Base-by-base conservation (phyloP, 768 basidiomycete genomes). In the Leccinum aurantiacum region DNA sequence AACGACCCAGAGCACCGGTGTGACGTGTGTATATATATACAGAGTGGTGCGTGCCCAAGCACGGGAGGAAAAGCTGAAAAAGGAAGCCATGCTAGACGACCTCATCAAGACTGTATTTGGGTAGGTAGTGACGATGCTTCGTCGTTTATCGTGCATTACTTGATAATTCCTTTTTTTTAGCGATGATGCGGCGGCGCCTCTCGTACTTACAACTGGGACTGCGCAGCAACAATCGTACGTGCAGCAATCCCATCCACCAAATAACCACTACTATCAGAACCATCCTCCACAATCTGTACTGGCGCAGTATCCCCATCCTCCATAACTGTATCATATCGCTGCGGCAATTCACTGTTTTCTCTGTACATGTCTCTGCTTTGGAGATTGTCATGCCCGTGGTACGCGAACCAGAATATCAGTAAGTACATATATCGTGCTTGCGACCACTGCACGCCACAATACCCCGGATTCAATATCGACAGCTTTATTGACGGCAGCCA, bases 31-130 rank as follows among this genome's bases (percentile, higher is more conserved):
- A 4, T 27, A 4, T 6, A 29, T 27, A 4, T 0, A 29, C 44
- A 75, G 83, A 37, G 74, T 78, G 15, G 72, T 82, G 8, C 80
- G 81, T 59, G 71, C 75, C 4, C 86, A 91, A 63, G 69, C 79
- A 56, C 77, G 78, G 63, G 77, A 73, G 57, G 83, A 85, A 72
- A 79, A 77, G 59, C 75, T 84, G 54, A 79, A 80, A 57, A 91
- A 90, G 66, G 89, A 91, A 53, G 72, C 64, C n/a, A 78, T 81
- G 60, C 65, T 91, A 52, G 85, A 90, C 65, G 76, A 78, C 41
- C 67, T 86, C 14, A 69, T 87, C 60, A 73, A 78, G 53, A 70
- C 65, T 3, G 69, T 73, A 53, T 86, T 86, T 71, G 84, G 85
- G 85, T 84, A 61, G 76, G 76, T 67, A 44, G 53, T 56, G 2